Evolutionary conservation across 2,329 filamentous ascomycete genomes (phyloP), one percentile per base, ranked within the genome.

Genomic region (Rutstroemia sydowiana): DNA sequence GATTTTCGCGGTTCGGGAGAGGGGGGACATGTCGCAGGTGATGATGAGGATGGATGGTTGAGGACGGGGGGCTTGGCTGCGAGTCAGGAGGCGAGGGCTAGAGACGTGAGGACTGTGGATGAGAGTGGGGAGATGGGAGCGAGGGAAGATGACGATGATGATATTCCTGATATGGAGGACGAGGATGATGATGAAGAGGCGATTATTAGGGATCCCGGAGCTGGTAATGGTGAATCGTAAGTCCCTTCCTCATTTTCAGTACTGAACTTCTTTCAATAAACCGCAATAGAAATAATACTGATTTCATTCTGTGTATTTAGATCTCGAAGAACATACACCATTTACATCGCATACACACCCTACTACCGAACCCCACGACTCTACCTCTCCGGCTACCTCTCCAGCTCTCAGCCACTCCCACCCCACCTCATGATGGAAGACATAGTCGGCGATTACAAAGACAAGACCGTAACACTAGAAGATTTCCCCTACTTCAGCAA

Each of bases 91-190:
- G 79, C 87, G 44, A 84, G 87, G 71, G 84, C 84, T 21, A 77
- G 80, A 61, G 89, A 95, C 69, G 89, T 96, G 39, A 77, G 88
- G 61, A 95, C 91, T 0, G 83, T 96, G 21, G 91, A 95, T 65
- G 90, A 95, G 63, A 84, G 86, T 21, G 92, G 91, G 23, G 92
- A 93, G 64, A 75, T 95, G 41, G 89, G 86, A 13, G 88, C 91
- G 53, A 76, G 79, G 52, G 84, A 84, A 46, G 77, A 81, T 30
- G 85, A 85, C 48, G 82, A 88, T 41, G 81, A 84, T 41, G 92
- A 96, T 63, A 96, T 97, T 56, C 92, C 91, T 0, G 92, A 97
- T 66, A 97, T 97, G 90, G 93, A 97, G 66, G 93, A 97, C 57
- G 92, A 97, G 52, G 92, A 89, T 56, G 87, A 97, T 59, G 84